Base-by-base conservation (phyloP, 1,139 yeast genomes). In the Zygotorulaspora mrakii region DNA sequence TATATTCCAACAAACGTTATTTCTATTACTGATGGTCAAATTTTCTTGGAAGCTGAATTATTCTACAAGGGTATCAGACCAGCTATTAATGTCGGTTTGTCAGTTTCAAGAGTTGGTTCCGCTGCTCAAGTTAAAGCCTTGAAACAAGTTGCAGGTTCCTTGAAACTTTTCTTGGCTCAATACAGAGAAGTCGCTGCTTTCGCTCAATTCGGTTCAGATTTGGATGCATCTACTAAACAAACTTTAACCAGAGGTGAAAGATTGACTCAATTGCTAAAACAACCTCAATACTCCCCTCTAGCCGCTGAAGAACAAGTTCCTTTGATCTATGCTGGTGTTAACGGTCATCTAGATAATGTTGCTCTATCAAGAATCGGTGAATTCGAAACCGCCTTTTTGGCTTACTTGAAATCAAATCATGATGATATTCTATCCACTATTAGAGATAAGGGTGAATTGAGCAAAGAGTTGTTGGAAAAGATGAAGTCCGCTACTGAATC, bases 41-140 rank as follows among this genome's bases (percentile, higher is more conserved):
- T 87, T 70, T 87, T 88, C 94, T 82, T 88, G 80, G 96, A 88
- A 79, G 94, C 97, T 71, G 98, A 91, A 77, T 82, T 91, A 73
- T 91, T 91, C 94, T 88, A 91, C 91, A 91, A 89, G 82, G 98
- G 98, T 88, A 89, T 91, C 73, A 88, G 98, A 82, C 98, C 98
- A 68, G 97, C 98, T 66, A 91, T 91, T 68, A 91, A 91, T 74
- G 97, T 91, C 72, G 98, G 98, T 89, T 83, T 91, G 68, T 91
- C 98, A 65, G 98, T 91, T 66, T 91, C 98, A 65, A 95, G 98
- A 82, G 98, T 91, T 78, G 98, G 98, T 77, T 91, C 98, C 59
- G 98, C 98, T 67, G 98, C 98, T 67, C 98, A 91, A 81, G 97
- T 91, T 66, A 91, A 91, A 83, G 97, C 98, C 74, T 85, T 94